Evolutionary conservation across 441 rosid genomes (phyloP), one percentile per base, ranked within the genome.

Genomic region (Aleurites moluccanus): DNA sequence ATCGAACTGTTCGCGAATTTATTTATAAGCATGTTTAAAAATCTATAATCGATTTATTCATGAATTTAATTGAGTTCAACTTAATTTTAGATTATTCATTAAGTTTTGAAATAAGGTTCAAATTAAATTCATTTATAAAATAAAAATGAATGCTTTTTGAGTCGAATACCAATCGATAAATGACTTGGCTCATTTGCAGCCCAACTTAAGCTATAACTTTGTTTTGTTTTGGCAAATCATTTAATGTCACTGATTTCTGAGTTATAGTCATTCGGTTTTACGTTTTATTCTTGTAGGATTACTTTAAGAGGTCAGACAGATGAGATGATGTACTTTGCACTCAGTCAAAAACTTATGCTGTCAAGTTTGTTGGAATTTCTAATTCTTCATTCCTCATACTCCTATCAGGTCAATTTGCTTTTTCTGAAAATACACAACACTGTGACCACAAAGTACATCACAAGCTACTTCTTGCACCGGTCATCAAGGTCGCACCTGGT

Each of bases 241-340:
- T 71, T 9, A 20, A 18, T 13, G 9, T 55, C 4, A 7, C 59
- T 8, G 10, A 9, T 53, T 1, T n/a, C 2, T 33, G 7, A 11
- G 10, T 66, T 28, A 63, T 45, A 10, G 15, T 33, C 64, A 57
- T 27, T 68, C 59, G 30, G 20, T 62, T 72, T 69, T 4, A 30
- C 20, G 59, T 21, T 64, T 60, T 64, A 40, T 56, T 14, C 16
- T 73, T 71, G 56, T 18, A 95, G 95, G 83, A 92, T 90, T 25
- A 85, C 88, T 44, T 82, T 95, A 70, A 89, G 98, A 72, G 98
- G 98, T 61, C 86, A 89, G 78, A 86, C 87, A 27, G 88, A 91
- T 84, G 97, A 76, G 93, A 92, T 75, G 96, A 93, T 6, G 99
- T 93, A 77, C 87, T 95, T 64, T 95, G 98, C 81, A 93, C 96